Conservation (phyloP, 2,329 filamentous ascomycete genomes). For the Alternaria arbusti region DNA sequence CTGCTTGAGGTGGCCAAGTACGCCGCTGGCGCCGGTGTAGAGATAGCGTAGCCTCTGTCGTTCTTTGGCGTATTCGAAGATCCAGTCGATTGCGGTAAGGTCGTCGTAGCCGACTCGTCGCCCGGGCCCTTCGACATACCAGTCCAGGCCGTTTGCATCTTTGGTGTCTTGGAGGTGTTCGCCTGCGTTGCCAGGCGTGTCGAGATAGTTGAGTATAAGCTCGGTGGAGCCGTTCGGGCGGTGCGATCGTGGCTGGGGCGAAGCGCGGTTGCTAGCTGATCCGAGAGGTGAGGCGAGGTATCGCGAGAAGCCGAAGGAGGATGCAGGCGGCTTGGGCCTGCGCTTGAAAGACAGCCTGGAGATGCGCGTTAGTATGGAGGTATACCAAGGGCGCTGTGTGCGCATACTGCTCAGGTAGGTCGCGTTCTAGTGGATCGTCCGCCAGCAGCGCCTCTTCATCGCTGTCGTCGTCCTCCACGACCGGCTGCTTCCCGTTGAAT, state of each 20-base stretch:
- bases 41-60: constrained; percentile 83
- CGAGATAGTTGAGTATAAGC: constrained; percentile 52
- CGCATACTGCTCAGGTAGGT: constrained; percentile 54
- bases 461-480: constrained; percentile 50
- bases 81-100: constrained; percentile 98
- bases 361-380: neutral
- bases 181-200: constrained; percentile 47
- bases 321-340: constrained; percentile 60
- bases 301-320: constrained; percentile 51
- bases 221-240: constrained; percentile 42
- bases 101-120: constrained; percentile 94
- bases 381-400: neutral
- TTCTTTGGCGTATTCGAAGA: constrained; percentile 98
- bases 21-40: constrained; percentile 69
- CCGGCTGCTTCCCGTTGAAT: constrained; percentile 42
- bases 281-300: constrained; percentile 53
- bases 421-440: constrained; percentile 63
- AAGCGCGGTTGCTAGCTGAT: constrained; percentile 35
- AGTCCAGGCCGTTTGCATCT: constrained; percentile 65
- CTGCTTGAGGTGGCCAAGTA: constrained; percentile 75
- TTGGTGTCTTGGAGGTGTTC: constrained; percentile 52
- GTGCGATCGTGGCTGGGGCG: constrained; percentile 35
- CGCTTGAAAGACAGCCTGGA: constrained; percentile 72
- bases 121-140: constrained; percentile 89
- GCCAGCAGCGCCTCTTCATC: constrained; percentile 59